Evolutionary conservation across 768 basidiomycete species (phyloP), one percentile per base, ranked within the genome.

Genomic region (Trametes meyenii): DNA sequence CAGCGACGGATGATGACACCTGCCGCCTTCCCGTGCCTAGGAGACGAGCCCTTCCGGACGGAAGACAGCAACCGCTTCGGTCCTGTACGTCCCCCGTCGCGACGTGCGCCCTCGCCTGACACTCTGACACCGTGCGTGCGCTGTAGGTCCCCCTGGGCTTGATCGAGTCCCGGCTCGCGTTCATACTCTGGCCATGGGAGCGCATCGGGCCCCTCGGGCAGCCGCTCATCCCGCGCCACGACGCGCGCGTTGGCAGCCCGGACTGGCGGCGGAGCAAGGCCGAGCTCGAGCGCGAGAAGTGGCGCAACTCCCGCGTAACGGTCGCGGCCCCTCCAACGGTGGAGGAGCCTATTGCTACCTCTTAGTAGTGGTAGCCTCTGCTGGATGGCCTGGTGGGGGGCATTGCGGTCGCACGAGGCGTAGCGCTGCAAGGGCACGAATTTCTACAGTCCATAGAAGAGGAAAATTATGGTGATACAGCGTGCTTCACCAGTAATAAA

Each of bases 61-160:
- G 79, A 85, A 55, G 90, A 90, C 67, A 90, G 88, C 75, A 90
- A 90, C 70, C 71, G 76, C 0, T 89, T 88, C 71, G 89, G 90
- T 7, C 85, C 89, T 10, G 88, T 89, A 69, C 61, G 80, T 73
- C 45, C 62, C 56, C 19, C 58, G 35, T 23, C 39, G 19, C 53
- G 1, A 33, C 55, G 13, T 24, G n/a, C 29, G 29, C 29, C 29
- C 29, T 8, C 29, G 29, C 29, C 3, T 33, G 29, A 33, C 29
- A 33, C 29, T 5, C 24, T n/a, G 17, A 23, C n/a, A 17, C 17
- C 42, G 16, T 40, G 42, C 19, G 5, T 21, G 21, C 16, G 16
- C 7, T 19, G 13, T 46, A 74, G 74, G 68, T 75, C 11, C 69
- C 75, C 14, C 57, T 66, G 23, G 62, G 29, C 49, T 63, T 74